phyloP scores from a whole-genome alignment of 2,329 filamentous ascomycete species.

The Sporothrix mexicana region DNA sequence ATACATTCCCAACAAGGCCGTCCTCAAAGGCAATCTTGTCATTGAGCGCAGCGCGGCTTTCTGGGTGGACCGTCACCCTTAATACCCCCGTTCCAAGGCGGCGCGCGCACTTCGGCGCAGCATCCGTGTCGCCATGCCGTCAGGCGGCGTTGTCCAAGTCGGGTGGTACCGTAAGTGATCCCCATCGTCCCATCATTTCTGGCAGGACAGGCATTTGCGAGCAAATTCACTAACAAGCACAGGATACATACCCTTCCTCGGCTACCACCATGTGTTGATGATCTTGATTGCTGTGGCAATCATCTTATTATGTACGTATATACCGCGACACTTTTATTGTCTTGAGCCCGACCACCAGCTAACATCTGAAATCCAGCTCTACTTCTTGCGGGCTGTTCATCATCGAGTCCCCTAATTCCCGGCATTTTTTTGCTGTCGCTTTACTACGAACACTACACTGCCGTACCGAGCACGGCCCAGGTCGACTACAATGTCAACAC shows the following conservation, averaged over 20 bases:
- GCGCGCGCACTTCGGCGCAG: slow-evolving; percentile 28
- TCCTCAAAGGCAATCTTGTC: not conserved
- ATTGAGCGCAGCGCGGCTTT: slow-evolving; percentile 9
- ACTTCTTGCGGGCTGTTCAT: slow-evolving; percentile 92
- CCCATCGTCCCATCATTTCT: no score
- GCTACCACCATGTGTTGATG: slow-evolving; percentile 91
- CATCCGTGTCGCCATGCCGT: slow-evolving; percentile 40
- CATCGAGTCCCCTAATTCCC: slow-evolving; percentile 91
- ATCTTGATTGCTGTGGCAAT: slow-evolving; percentile 92
- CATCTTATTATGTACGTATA: slow-evolving; percentile 85
- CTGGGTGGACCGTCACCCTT: slow-evolving; percentile 30
- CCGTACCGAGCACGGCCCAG: slow-evolving; percentile 82
- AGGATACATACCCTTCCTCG: slow-evolving; percentile 72
- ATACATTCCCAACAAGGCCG: not conserved
- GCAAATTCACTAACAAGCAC: not conserved
- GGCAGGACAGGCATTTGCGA: not conserved
- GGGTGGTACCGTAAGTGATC: slow-evolving; percentile 57
- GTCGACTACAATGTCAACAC: slow-evolving; percentile 86
- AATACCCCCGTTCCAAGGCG: slow-evolving; percentile 27
- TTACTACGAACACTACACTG: slow-evolving; percentile 88
- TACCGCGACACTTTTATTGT: not conserved
- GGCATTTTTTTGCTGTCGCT: slow-evolving; percentile 98
- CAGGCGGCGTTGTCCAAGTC: slow-evolving; percentile 49
- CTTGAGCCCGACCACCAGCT: not conserved
- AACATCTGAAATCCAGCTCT: slow-evolving; percentile 66